These are phyloP conservation scores for Lagenidium sp. DNA, from an alignment of 352 stramenopile genomes.

Conservation along the genomic window DNA sequence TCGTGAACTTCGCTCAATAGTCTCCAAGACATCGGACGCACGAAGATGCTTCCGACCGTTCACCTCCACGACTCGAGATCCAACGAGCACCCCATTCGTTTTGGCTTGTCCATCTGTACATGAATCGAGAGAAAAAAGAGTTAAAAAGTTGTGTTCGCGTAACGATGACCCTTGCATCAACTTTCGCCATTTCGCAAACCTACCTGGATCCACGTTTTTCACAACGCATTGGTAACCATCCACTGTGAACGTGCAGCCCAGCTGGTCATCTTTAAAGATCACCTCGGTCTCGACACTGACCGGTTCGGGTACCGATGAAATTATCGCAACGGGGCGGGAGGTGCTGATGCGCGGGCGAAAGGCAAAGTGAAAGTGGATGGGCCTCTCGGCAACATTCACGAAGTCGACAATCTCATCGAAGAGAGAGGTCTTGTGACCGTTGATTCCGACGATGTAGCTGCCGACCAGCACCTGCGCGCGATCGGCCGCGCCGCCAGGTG, in stretches of 20 bases:
- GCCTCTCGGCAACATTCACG: constrained; percentile 35
- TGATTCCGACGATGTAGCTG: constrained; percentile 66
- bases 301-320: constrained; percentile 56
- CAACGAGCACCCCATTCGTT: constrained; percentile 63
- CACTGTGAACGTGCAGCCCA: constrained; percentile 47
- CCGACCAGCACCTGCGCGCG: constrained; percentile 51
- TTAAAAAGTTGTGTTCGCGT: no score
- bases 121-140: no score
- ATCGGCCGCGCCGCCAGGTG: constrained; percentile 44
- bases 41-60: constrained; percentile 46
- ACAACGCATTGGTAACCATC: constrained; percentile 54
- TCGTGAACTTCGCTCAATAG: constrained; percentile 41
- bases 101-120: no score
- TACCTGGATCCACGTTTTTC: constrained; percentile 38
- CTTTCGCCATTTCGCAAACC: not conserved
- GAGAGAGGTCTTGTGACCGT: constrained; percentile 37
- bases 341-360: constrained; percentile 12
- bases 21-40: constrained; percentile 32
- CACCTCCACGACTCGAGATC: constrained; percentile 51
- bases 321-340: no score
- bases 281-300: constrained; percentile 45
- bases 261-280: constrained; percentile 41
- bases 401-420: constrained; percentile 71
- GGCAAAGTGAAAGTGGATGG: constrained; percentile 61
- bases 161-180: no score